Evolutionary conservation across 2,329 filamentous ascomycete genomes (phyloP), one percentile per base, ranked within the genome.

Genomic region (Chaetomium strumarium): DNA sequence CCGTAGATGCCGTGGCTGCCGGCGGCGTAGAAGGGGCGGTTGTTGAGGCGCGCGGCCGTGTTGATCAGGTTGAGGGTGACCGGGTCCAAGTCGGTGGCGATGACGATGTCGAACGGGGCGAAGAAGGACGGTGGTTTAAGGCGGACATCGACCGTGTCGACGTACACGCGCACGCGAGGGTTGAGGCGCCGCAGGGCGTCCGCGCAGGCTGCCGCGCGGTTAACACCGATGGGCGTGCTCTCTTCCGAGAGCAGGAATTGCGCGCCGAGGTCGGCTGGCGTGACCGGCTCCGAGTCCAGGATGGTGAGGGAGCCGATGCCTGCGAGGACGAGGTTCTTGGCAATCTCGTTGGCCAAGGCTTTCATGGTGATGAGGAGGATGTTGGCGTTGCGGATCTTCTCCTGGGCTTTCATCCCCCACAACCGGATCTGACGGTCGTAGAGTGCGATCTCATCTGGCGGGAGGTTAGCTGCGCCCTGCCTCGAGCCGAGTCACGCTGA

Each of bases 371-470:
- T 85, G 57, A 99, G 81, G 42, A 97, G 84, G 61, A 99, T 86
- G 64, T 90, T 90, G 54, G 93, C 90, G 54, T 81, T 87, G 62
- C 92, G 89, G 53, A 99, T 90, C 66, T 87, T 90, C 67, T 95
- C 87, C 69, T 99, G 93, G 7, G 93, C 93, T 64, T 93, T 85
- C 65, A 97, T 88, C 40, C 93, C 93, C 93, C 93, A 99, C 30
- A 99, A 83, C 49, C 93, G 86, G 64, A 99, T 96, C 69, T 99
- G 93, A 46, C 93, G 85, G 72, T 99, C 93, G 68, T 99, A 99
- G 6, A 97, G 83, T 13, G 92, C 93, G 64, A 97, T 95, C 67
- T 99, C 93, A 70, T 97, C 93, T 89, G 55, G 46, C 8, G 14
- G 10, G 46, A 4, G 13, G 47, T 54, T 51, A 55, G 52, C 13